Evolutionary conservation across 106 monocot species (phyloP), one percentile per base, ranked within the genome.

Genomic region (Dactylorhiza incarnata): DNA sequence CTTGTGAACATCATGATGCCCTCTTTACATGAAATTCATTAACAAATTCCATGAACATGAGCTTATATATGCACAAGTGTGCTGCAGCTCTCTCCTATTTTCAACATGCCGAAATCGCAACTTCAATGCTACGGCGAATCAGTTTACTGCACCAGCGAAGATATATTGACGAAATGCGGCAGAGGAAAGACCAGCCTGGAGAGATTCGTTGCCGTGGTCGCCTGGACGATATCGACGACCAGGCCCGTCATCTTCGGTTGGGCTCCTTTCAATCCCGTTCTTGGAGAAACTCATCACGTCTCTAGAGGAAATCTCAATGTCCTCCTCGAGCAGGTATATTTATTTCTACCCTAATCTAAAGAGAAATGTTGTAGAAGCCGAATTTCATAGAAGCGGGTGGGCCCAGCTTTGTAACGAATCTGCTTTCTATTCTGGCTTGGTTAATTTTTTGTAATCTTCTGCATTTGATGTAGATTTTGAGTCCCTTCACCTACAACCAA

Each of bases 81-180:
- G 45, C 72, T 83, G 79, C 80, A 96, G 97, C 86, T 97, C 55
- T 89, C 97, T 67, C 86, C 94, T 9, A 43, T 91, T 1, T 97
- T 97, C 87, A 94, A 97, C 89, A 72, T 97, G 86, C 97, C 97
- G 22, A 97, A 97, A 52, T 97, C 97, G 8, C 97, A 97, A 45
- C 91, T 97, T 14, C 97, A 97, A 50, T 89, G 87, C 80, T 97
- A 91, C 26, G 97, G 89, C 2, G 97, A 97, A 77, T 71, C 81
- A 12, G 84, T 97, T 5, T 97, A 91, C 74, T 94, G 97, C 86
- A 58, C 74, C 45, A 80, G 79, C 0, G 82, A 83, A 11, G 89
- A 97, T 72, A 74, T 83, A 4, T 74, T 97, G 22, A 80, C 82
- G 23, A 79, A 19, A 62, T 97, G 97, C 23, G 82, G 84, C 8